These are phyloP conservation scores for Cladorrhinum samala DNA, from an alignment of 495 filamentous ascomycete species.

Conservation along the genomic window DNA sequence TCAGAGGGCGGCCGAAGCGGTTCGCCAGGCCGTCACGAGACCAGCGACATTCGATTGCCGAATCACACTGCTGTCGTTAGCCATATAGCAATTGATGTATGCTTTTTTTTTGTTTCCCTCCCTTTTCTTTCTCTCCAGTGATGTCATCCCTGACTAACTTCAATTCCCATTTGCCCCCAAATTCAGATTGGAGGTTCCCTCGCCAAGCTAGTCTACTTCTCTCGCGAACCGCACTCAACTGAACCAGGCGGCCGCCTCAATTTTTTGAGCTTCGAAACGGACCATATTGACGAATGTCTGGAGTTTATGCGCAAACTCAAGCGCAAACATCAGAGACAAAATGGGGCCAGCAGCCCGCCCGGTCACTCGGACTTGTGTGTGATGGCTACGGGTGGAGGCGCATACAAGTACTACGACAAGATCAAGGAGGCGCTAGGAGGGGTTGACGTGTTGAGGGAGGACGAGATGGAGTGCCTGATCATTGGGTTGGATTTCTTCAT, in stretches of 20 bases:
- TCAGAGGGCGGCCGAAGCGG: constrained; percentile 46
- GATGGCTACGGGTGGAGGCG: constrained; percentile 91
- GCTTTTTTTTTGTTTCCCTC: constrained; percentile 31
- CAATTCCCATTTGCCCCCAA: no score
- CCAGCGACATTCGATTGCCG: constrained; percentile 88
- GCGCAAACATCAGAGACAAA: constrained; percentile 65
- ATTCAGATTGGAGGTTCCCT: constrained; percentile 86
- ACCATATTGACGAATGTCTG: constrained; percentile 84
- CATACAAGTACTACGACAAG: constrained; percentile 91
- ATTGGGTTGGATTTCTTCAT: constrained; percentile 97
- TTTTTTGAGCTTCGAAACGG: constrained; percentile 93
- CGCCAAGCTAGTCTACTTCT: constrained; percentile 95
- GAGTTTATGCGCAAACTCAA: constrained; percentile 80
- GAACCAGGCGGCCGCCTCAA: constrained; percentile 86
- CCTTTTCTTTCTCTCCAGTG: constrained; percentile 11
- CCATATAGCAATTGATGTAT: constrained; percentile 93
- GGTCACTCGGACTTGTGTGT: constrained; percentile 66
- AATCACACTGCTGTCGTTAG: constrained; percentile 90
- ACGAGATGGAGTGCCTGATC: constrained; percentile 98
- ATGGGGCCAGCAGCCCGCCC: constrained; percentile 46
- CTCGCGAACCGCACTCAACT: constrained; percentile 69
- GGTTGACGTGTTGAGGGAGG: constrained; percentile 83
- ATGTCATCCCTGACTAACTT: constrained; percentile 16
- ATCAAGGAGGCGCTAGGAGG: constrained; percentile 67
- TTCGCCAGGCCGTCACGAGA: constrained; percentile 60